Evolutionary conservation across 495 filamentous ascomycete species (phyloP).

Genomic region (Apodospora peruviana): DNA sequence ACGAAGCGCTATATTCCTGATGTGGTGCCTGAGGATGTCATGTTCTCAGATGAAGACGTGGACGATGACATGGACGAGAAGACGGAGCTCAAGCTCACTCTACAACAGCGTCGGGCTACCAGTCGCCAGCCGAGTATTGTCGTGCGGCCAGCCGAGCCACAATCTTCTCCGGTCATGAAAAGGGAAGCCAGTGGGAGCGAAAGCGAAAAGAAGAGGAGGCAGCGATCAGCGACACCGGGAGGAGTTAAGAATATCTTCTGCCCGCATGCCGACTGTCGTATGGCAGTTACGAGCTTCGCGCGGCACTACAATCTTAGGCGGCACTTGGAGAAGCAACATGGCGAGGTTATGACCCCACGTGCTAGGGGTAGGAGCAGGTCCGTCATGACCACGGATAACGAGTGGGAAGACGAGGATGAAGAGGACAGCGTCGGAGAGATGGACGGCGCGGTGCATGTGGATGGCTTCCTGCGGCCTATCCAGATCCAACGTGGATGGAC

Average conservation of each 20-base stretch:
- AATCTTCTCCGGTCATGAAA: not conserved
- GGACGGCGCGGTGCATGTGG: constrained; percentile 47
- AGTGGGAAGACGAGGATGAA: constrained; percentile 12
- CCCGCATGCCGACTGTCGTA: constrained; percentile 10
- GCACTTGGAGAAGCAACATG: constrained; percentile 32
- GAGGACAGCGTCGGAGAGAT: constrained; percentile 45
- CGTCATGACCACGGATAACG: constrained; percentile 5
- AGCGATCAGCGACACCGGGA: not conserved
- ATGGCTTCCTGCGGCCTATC: constrained; percentile 45
- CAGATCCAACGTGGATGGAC: constrained; percentile 30
- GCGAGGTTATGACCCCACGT: constrained; percentile 9
- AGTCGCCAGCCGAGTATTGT: constrained; percentile 16
- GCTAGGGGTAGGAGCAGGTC: too few relatives aligned
- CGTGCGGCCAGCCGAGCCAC: not conserved
- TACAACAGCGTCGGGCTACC: constrained; percentile 8
- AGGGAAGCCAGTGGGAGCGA: constrained; percentile 1
- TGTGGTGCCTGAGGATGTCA: not conserved
- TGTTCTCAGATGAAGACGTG: constrained; percentile 33
- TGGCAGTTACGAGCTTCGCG: constrained; percentile 11
- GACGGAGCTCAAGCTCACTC: too few relatives aligned
- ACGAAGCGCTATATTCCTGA: not conserved
- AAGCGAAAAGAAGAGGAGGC: not conserved
- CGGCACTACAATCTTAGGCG: constrained; percentile 15
- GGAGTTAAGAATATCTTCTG: constrained; percentile 10
- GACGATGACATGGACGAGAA: constrained; percentile 8